A percentile compares a stretch with the other conserved stretches of the same genome.
phyloP scores from a whole-genome alignment of 2,329 filamentous ascomycete genomes.

The Diplodia intermedia region DNA sequence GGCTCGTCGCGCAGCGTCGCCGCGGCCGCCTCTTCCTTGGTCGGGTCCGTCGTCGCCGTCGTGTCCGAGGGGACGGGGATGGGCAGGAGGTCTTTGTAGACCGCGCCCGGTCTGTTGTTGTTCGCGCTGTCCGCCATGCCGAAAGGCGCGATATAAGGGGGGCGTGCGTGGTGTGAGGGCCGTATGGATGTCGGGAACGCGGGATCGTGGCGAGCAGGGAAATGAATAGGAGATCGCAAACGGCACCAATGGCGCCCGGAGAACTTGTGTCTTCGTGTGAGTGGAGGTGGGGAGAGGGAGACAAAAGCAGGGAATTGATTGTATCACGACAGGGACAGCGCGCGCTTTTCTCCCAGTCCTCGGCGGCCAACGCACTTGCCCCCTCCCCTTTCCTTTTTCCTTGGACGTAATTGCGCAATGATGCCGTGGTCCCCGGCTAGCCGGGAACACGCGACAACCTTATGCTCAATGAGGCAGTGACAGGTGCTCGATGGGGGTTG shows the following conservation, averaged over 20 bases:
- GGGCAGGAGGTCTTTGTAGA: slow-evolving; percentile 48
- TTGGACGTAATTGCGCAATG: neutral
- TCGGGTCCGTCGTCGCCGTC: slow-evolving; percentile 29
- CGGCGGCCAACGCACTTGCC: neutral
- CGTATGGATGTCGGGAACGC: no score
- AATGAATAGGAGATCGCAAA: neutral
- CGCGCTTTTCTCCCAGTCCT: neutral
- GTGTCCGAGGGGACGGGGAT: slow-evolving; percentile 45
- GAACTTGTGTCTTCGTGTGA: neutral
- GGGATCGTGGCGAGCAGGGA: no score
- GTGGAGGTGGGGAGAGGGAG: neutral
- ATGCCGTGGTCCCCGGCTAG: neutral
- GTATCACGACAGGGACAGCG: neutral
- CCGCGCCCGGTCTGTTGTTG: slow-evolving; percentile 36
- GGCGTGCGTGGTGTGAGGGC: no score
- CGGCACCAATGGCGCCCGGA: neutral
- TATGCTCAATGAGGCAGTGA: slow-evolving; percentile 14
- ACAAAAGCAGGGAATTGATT: neutral
- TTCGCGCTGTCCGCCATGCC: neutral
- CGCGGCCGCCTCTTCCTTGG: slow-evolving; percentile 37
- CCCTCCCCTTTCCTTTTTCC: neutral
- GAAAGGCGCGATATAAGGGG: neutral
- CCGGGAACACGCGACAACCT: neutral
- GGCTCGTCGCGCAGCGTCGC: slow-evolving; percentile 50
- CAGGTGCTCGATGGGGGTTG: neutral